Base-by-base conservation (phyloP, 177 flowering plant species). In the Vitis hybrid region DNA sequence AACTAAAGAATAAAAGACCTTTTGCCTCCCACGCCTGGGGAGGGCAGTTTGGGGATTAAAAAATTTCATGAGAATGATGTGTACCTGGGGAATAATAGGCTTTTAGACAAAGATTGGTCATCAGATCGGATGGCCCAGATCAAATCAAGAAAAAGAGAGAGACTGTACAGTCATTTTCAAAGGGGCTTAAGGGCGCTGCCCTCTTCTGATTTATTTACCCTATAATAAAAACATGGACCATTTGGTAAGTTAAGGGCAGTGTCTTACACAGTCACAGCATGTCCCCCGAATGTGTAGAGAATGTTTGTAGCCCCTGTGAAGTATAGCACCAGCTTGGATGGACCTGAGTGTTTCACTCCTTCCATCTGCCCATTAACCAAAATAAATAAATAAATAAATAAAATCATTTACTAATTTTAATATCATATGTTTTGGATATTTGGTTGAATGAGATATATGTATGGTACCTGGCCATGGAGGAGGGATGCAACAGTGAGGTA, bases 261-360 rank as follows among this genome's bases (percentile, higher is more conserved):
- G 91, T 83, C 98, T 86, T 93, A 95, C 99, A 95, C 99, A 74
- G 99, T 95, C 56, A 93, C 99, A 19, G 99, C 99, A 84, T 95
- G 99, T 70, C 99, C 99, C 64, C 99, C 99, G 50, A 95, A 95
- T 67, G 99, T 95, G 83, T 95, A 95, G 82, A 95, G 99, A 85
- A 95, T 90, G 91, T 95, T 95, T 78, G 99, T 95, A 69, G 99
- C 99, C 63, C 99, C 99, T 0, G 99, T 95, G 86, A 95, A 95
- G 75, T 95, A 95, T 26, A 95, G 79, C 54, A 95, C 99, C 85
- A 93, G 2, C 73, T 86, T 94, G 68, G 89, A 75, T 30, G 99
- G 99, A 23, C 98, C 99, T 15, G 96, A 85, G 72, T 93, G 99
- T 80, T 80, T 82, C 23, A 93, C 99, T 19, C 90, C 98, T 71